Percentiles rank a stretch among this genome's conserved stretches.
Conservation (phyloP, 176 grass and related monocot species). For the Puccinellia tenuiflora region DNA sequence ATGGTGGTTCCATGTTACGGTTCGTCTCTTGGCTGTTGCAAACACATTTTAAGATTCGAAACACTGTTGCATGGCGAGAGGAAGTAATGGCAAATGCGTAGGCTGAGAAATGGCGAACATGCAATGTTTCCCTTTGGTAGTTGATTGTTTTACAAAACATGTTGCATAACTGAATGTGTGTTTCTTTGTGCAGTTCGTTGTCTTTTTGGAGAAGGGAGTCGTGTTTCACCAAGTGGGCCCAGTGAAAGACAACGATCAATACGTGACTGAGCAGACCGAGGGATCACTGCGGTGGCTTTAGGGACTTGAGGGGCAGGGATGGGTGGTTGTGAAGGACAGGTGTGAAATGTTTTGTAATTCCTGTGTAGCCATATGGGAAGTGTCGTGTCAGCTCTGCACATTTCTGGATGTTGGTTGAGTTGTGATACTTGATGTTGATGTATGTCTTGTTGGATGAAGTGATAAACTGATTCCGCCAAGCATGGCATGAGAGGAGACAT, state of each 20-base stretch:
- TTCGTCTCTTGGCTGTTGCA: not conserved
- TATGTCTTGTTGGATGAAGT: no score
- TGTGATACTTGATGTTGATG: no score
- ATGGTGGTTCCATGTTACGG: not conserved
- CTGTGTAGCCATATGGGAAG: no score
- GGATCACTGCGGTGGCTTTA: not conserved
- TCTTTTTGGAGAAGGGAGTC: not conserved
- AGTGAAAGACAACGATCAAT: not conserved
- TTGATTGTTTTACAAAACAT: not conserved
- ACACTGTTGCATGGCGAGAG: not conserved
- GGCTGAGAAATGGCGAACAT: not conserved
- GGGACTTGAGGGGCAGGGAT: no score
- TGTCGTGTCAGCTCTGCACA: no score
- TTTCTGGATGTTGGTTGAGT: no score
- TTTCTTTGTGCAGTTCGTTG: not conserved
- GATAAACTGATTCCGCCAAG: no score
- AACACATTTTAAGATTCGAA: not conserved
- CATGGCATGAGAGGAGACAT: no score
- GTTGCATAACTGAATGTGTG: not conserved
- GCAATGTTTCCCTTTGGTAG: not conserved
- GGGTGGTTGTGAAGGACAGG: no score
- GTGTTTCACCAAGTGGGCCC: not conserved
- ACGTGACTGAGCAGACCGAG: not conserved
- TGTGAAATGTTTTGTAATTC: no score
- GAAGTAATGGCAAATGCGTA: not conserved